Base-by-base conservation (phyloP, 1,139 yeast species). In the Suhomyces bokatorum region DNA sequence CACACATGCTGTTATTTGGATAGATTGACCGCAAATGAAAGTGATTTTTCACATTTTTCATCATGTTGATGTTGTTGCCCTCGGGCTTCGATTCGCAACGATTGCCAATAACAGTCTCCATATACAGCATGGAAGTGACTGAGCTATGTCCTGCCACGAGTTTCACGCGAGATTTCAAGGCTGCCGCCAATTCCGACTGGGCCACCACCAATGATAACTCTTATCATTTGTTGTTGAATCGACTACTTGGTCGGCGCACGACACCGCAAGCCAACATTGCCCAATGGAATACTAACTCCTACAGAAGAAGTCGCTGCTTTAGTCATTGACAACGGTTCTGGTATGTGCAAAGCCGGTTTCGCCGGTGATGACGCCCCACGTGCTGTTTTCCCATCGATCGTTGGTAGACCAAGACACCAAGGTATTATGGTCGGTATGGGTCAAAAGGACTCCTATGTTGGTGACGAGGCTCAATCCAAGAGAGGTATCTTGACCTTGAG, bases 281-380 rank as follows among this genome's bases (percentile, higher is more conserved):
- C 6, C 10, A 2, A 20, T 30, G 16, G 11, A 9, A 30, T 30
- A 27, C 36, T 27, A 28, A 28, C 20, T 35, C 38, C 28, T 12
- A 29, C 67, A 74, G 79, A 74, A 73, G 78, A 73, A 73, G 78
- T 74, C 60, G 77, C 78, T 64, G 78, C 78, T 62, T 86, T 87
- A 78, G 99, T 93, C 80, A 93, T 93, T 78, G 99, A 93, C 75
- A 93, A 93, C 80, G 99, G 99, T 81, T 93, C 99, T 71, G 99
- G 99, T 85, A 93, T 93, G 98, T 93, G 98, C 85, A 93, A 93
- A 76, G 98, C 98, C 95, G 99, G 99, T 80, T 93, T 91, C 75
- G 99, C 99, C 83, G 99, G 99, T 80, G 99, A 93, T 72, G 99
- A 93, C 79, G 98, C 99, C 58, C 99, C 99, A 72, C 88, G 97